Conservation (phyloP, 2,329 filamentous ascomycete genomes). For the Elsinoe perseae region DNA sequence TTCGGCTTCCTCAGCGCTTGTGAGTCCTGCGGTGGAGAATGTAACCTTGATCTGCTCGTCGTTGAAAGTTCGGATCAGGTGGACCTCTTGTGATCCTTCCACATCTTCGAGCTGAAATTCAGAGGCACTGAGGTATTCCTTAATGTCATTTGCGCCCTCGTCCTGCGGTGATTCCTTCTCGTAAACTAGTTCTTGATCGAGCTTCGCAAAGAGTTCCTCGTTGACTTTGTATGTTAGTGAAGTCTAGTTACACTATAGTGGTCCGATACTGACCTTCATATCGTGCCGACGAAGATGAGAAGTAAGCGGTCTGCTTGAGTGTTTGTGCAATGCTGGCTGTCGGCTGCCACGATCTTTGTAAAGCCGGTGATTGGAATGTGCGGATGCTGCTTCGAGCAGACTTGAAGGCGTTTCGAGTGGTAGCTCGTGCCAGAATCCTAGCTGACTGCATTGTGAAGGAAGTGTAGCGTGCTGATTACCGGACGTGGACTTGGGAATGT, state of each 20-base stretch:
- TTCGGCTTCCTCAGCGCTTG: constrained; percentile 35
- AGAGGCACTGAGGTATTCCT: constrained; percentile 81
- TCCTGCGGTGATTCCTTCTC: constrained; percentile 69
- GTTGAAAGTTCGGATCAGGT: constrained; percentile 72
- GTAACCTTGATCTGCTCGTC: constrained; percentile 80
- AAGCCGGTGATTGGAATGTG: constrained; percentile 30
- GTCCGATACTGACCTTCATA: constrained; percentile 26
- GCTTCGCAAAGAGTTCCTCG: constrained; percentile 75
- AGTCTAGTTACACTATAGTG: no score
- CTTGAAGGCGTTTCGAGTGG: constrained; percentile 37
- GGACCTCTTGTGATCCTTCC: constrained; percentile 78
- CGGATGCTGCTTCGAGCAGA: constrained; percentile 33
- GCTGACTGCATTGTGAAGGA: constrained; percentile 37
- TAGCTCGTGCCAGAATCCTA: constrained; percentile 38
- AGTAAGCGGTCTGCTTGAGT: constrained; percentile 28
- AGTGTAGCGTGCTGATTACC: neutral
- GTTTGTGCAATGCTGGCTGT: constrained; percentile 16
- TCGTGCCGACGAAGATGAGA: constrained; percentile 36
- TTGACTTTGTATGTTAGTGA: constrained; percentile 44
- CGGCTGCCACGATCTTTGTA: constrained; percentile 20
- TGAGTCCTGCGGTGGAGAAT: constrained; percentile 78
- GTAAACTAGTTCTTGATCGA: constrained; percentile 73
- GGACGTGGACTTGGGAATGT: neutral
- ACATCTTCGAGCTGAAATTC: constrained; percentile 69
- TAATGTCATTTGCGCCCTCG: constrained; percentile 57